A percentile compares a stretch with the other conserved stretches of the same genome.
phyloP scores from a whole-genome alignment of 192 early-diverging fungal species.

The Piromyces finnis region DNA sequence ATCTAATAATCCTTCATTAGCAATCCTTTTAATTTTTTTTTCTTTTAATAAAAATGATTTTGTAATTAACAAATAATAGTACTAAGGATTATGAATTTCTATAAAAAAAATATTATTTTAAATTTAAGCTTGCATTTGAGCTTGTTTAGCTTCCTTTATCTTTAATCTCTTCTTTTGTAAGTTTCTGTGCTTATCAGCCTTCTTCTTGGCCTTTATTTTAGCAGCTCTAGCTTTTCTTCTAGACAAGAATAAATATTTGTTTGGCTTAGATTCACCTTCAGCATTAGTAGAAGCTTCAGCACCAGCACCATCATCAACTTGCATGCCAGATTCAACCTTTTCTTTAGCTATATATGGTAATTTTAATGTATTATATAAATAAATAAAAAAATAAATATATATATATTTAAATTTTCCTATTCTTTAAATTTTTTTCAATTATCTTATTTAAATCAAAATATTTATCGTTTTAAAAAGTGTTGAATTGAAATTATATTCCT shows the following conservation, averaged over 20 bases:
- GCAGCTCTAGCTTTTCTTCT: neutral
- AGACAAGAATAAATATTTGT: neutral
- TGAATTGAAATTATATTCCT: too few relatives aligned
- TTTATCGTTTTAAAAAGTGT: too few relatives aligned
- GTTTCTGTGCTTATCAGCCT: neutral
- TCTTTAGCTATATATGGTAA: neutral
- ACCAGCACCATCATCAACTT: neutral
- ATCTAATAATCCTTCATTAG: too few relatives aligned
- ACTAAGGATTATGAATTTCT: neutral
- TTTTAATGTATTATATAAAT: too few relatives aligned
- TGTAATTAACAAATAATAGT: too few relatives aligned
- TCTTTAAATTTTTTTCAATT: too few relatives aligned
- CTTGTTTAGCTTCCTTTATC: neutral
- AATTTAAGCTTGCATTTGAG: neutral
- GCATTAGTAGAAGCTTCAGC: neutral
- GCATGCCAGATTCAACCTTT: neutral
- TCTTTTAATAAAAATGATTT: too few relatives aligned
- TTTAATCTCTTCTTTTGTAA: neutral
- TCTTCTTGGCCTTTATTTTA: neutral
- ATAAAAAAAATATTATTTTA: too few relatives aligned
- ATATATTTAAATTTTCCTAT: too few relatives aligned
- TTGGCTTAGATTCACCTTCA: neutral
- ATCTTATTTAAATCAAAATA: too few relatives aligned
- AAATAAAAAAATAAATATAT: too few relatives aligned
- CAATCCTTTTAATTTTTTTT: too few relatives aligned